Base-by-base conservation (phyloP, 306 rosid species). In the cucumber (Cucumis sativus) region DNA sequence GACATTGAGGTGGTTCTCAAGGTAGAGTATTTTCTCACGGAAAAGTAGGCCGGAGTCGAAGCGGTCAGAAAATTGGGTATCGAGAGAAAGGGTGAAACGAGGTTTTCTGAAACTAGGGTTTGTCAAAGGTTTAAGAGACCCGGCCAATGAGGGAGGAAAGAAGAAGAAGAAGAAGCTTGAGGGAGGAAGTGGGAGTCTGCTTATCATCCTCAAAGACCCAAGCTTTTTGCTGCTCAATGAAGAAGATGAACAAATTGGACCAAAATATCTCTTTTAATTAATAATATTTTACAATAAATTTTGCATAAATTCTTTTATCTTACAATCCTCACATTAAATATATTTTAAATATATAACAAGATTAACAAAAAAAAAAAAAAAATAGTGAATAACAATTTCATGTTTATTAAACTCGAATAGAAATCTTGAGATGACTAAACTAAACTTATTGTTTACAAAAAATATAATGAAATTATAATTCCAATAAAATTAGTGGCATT, bases 21-120 rank as follows among this genome's bases (percentile, higher is more conserved):
- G 89, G 89, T 91, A 91, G 64, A 85, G 13, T 13, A 93, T 80
- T 74, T 93, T 93, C 79, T 87, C 84, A 21, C 89, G 87, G 92
- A 91, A 93, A 52, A 83, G 87, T 77, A 88, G 69, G 71, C 96
- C 92, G 9, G 91, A 20, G 82, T 91, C 82, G 76, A 78, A 60
- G 43, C 77, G 84, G 72, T 28, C 76, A 49, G 88, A 84, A 71
- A 65, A 59, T 76, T 66, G 52, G 76, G 77, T 8, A 45, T 17
- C 56, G 63, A 74, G 61, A 52, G 35, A 23, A 8, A 62, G 69
- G 51, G 74, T 33, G 80, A 71, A 7, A 33, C 21, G 30, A 17
- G 1, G 52, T 74, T 18, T 28, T 52, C 25, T 62, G 40, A 55
- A 49, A 66, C 77, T 79, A 68, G 88, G 81, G 84, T 71, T 87